phyloP scores from a whole-genome alignment of 2,329 filamentous ascomycete genomes.

The Chrysoporthe cubensis region DNA sequence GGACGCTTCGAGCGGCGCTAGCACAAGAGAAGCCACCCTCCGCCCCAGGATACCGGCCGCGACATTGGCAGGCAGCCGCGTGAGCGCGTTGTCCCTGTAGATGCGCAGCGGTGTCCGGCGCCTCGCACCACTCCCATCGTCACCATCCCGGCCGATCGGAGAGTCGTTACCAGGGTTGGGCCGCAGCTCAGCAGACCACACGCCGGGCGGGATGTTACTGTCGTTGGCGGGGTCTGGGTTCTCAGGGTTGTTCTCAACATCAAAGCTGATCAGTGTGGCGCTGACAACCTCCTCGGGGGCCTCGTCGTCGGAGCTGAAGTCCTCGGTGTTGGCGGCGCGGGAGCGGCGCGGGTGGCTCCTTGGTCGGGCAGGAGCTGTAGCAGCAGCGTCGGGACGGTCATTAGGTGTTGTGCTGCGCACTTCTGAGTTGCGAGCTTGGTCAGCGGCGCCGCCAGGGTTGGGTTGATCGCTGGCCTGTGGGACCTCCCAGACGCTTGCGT shows the following conservation, averaged over 20 bases:
- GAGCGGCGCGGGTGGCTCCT: conserved; percentile 22
- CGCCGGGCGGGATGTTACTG: conserved; percentile 49
- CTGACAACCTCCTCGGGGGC: conserved; percentile 56
- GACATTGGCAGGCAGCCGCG: conserved; percentile 52
- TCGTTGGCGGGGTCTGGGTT: conserved; percentile 36
- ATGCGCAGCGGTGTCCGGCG: conserved; percentile 17
- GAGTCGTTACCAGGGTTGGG: conserved; percentile 46
- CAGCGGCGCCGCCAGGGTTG: not conserved
- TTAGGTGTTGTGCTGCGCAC: conserved; percentile 18
- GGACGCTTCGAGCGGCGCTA: conserved; percentile 52
- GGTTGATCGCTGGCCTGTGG: conserved; percentile 15
- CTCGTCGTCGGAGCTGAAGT: conserved; percentile 61
- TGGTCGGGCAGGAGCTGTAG: conserved; percentile 4
- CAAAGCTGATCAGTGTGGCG: conserved; percentile 63
- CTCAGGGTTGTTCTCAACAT: conserved; percentile 61
- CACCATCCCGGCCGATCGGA: conserved; percentile 15
- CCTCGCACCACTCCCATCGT: conserved; percentile 9
- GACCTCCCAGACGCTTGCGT: conserved; percentile 17
- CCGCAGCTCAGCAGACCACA: conserved; percentile 63
- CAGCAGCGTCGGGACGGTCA: conserved; percentile 6
- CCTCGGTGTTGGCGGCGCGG: conserved; percentile 33
- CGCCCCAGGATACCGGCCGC: conserved; percentile 53
- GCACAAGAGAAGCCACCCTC: conserved; percentile 46
- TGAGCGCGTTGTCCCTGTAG: conserved; percentile 50
- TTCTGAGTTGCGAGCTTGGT: not conserved